Base-by-base conservation (phyloP, 495 filamentous ascomycete species). In the Hypoxylon cercidicola region DNA sequence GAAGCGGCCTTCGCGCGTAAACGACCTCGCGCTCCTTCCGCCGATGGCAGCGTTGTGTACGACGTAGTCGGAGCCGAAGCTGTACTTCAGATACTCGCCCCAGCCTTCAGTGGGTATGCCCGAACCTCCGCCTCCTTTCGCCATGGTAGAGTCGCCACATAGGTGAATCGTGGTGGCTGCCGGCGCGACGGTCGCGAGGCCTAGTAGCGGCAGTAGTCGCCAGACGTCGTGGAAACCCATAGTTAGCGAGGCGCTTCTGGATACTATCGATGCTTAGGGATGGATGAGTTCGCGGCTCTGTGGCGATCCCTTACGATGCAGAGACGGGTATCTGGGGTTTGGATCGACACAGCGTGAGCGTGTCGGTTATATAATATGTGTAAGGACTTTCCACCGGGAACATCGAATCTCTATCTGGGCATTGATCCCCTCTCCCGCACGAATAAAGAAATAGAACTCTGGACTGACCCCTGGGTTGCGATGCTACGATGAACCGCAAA, bases 111-210 rank as follows among this genome's bases (percentile, higher is more conserved):
- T 74, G 3, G 53, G 47, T 15, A 35, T 32, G 12, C 73, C 72
- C 13, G 74, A 74, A 12, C 75, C 77, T 15, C 72, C 76, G 4
- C 78, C 78, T 43, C 66, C 72, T 8, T 67, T 70, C 7, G 82
- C 82, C 82, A 85, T 85, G 11, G 82, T 86, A 10, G 80, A 83
- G 59, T 86, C 84, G 28, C 84, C 83, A 19, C 80, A 81, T 4
- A 86, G 74, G 58, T 84, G 84, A 55, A 86, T 81, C 9, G 67
- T 62, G 16, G 64, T 12, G 11, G 50, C 53, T 10, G 71, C 45
- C 23, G 63, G 47, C 8, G 55, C 55, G 12, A 56, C 50, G n/a
- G 39, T 55, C 1, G 60, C 39, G 13, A 61, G 46, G 44, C 54
- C 53, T 6, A 55, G 41, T 6, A 62, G 20, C 34, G 58, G 52